phyloP scores from a whole-genome alignment of 257 asterid genomes.

The Penstemon eatonii region DNA sequence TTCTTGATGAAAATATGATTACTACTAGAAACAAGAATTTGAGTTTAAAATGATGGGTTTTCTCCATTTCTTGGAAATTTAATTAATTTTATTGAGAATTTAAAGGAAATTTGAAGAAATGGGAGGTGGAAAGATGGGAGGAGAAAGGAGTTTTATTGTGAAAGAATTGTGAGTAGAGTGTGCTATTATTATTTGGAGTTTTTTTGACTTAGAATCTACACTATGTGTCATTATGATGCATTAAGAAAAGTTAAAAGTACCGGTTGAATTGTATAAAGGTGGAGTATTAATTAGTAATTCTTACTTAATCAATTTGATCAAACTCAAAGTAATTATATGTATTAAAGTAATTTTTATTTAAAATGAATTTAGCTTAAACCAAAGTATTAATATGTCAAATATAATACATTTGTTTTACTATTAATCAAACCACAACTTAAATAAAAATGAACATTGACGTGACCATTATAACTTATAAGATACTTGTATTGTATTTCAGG shows the following conservation, averaged over 20 bases:
- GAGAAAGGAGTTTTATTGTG: not conserved
- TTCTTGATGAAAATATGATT: slow-evolving; percentile 28
- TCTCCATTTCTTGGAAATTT: slow-evolving; percentile 42
- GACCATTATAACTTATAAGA: too few relatives aligned
- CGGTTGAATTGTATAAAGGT: slow-evolving; percentile 15
- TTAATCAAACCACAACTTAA: too few relatives aligned
- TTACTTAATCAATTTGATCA: too few relatives aligned
- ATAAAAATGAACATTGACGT: too few relatives aligned
- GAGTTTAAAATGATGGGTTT: slow-evolving; percentile 9
- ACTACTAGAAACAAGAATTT: slow-evolving; percentile 27
- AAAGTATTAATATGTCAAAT: too few relatives aligned
- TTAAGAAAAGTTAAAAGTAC: slow-evolving; percentile 29
- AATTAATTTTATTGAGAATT: not conserved
- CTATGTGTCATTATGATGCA: slow-evolving; percentile 37
- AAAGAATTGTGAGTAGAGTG: slow-evolving; percentile 3
- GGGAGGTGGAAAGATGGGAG: not conserved
- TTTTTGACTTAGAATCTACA: slow-evolving; percentile 28
- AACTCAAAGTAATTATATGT: too few relatives aligned
- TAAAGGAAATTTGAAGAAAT: slow-evolving; percentile 14
- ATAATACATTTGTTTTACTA: too few relatives aligned
- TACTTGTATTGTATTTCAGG: too few relatives aligned
- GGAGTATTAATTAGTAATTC: too few relatives aligned
- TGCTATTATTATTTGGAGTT: not conserved
- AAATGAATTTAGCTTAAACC: too few relatives aligned
- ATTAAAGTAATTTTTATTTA: too few relatives aligned